A percentile compares a stretch with the other conserved stretches of the same genome.
phyloP scores from a whole-genome alignment of 2,329 filamentous ascomycete genomes.

The Aspergillus niger region DNA sequence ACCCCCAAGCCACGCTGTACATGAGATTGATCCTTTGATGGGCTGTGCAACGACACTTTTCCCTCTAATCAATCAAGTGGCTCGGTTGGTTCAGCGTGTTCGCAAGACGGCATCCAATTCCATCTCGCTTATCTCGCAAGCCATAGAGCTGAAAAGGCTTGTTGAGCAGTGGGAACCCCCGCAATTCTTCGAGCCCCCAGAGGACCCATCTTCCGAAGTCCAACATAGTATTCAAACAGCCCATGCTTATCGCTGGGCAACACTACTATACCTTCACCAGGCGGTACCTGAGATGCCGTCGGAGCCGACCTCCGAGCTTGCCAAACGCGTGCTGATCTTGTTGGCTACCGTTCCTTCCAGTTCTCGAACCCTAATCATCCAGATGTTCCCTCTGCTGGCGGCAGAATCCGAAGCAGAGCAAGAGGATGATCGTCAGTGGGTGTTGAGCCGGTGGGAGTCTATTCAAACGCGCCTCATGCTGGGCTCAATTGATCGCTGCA shows the following conservation, averaged over 20 bases:
- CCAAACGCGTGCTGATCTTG: conserved; percentile 62
- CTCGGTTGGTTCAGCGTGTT: conserved; percentile 66
- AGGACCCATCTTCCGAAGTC: conserved; percentile 64
- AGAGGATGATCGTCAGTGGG: conserved; percentile 64
- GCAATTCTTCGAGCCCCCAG: conserved; percentile 60
- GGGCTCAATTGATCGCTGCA: conserved; percentile 66
- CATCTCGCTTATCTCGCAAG: conserved; percentile 62
- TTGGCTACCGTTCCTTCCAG: conserved; percentile 65
- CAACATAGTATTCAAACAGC: conserved; percentile 68
- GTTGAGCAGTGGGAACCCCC: conserved; percentile 65
- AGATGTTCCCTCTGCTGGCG: conserved; percentile 69
- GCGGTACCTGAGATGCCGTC: conserved; percentile 69
- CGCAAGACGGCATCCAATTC: conserved; percentile 58
- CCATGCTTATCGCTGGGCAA: conserved; percentile 68
- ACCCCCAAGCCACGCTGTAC: conserved; percentile 47
- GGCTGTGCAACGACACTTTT: conserved; percentile 69
- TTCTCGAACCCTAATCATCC: conserved; percentile 66
- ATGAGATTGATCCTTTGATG: conserved; percentile 70
- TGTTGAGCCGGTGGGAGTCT: conserved; percentile 62
- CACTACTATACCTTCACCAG: conserved; percentile 66
- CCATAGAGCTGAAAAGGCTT: conserved; percentile 61
- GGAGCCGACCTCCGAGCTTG: conserved; percentile 57
- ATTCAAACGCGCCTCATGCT: conserved; percentile 66
- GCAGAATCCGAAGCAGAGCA: conserved; percentile 66
- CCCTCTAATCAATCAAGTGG: conserved; percentile 67